Evolutionary conservation across 2,329 filamentous ascomycete species (phyloP), one percentile per base, ranked within the genome.

Genomic region (Colletotrichum sp.): DNA sequence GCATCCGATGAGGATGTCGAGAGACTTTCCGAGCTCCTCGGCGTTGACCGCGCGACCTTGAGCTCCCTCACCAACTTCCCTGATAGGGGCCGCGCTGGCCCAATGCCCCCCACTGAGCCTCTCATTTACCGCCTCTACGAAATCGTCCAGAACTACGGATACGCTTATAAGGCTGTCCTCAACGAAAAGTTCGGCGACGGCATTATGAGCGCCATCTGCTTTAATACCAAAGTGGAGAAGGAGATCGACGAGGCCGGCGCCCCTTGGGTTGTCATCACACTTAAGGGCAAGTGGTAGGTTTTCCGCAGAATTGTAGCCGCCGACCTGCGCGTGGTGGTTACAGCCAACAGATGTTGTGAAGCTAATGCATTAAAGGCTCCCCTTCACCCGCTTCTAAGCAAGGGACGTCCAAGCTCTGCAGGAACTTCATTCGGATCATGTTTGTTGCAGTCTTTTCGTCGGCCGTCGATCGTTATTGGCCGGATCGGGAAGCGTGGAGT

Each of bases 131-230:
- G 96, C 4, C 85, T 98, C 76, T 98, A 95, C 84, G 96, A 99
- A 89, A 94, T 98, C 83, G 93, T 99, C 77, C 96, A 98, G 87
- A 99, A 98, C 85, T 98, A 98, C 82, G 96, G 96, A 2, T 98
- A 98, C 84, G 95, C 96, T 1, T 98, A 98, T 87, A 98, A 98
- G 90, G 96, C 96, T 1, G 91, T 99, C 6, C 84, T 98, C 85
- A 98, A 99, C 80, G 96, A 99, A 90, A 98, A 98, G 89, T 96
- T 95, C 82, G 94, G 94, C 0, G 94, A 96, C 83, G 96, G 96
- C 2, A 99, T 99, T 82, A 98, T 99, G 96, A 98, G 95, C 83
- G 96, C 96, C 1, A 98, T 98, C 82, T 92, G 93, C 19, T 98
- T 98, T 85, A 94, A 92, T 69, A 98, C 95, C 0, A 95, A 95